phyloP scores from a whole-genome alignment of 192 early-diverging fungal species.

The Backusella australiensis region DNA sequence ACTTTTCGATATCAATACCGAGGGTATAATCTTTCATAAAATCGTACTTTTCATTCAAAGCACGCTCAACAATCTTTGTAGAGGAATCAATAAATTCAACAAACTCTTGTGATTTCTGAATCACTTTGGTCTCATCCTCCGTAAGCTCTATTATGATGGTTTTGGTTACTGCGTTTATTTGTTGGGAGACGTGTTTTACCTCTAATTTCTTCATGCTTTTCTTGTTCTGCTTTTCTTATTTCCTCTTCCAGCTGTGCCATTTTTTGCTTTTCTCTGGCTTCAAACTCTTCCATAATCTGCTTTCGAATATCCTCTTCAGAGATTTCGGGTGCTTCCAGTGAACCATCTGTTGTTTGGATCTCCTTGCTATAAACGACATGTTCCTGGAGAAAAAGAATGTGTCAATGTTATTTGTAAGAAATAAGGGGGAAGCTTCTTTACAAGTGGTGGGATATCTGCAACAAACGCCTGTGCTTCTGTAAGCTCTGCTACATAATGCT shows the following conservation, averaged over 20 bases:
- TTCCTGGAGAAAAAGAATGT: slow-evolving; percentile 46
- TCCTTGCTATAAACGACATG: slow-evolving; percentile 89
- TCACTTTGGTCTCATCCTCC: slow-evolving; percentile 80
- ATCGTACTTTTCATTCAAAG: slow-evolving; percentile 86
- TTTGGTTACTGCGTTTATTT: no score
- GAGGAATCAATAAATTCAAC: slow-evolving; percentile 84
- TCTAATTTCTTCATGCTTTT: slow-evolving; percentile 35
- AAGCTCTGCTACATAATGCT: slow-evolving; percentile 58
- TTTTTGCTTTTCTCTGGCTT: slow-evolving; percentile 50
- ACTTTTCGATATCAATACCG: slow-evolving; percentile 53
- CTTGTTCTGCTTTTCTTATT: slow-evolving; percentile 35
- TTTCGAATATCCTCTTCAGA: slow-evolving; percentile 50
- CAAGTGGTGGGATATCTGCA: slow-evolving; percentile 85
- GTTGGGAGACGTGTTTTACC: slow-evolving; percentile 21
- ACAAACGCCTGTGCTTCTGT: slow-evolving; percentile 71
- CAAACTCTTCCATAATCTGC: slow-evolving; percentile 65
- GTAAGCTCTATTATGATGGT: slow-evolving; percentile 55
- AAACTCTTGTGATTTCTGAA: slow-evolving; percentile 76
- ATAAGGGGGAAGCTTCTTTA: slow-evolving; percentile 16
- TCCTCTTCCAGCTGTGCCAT: slow-evolving; percentile 48
- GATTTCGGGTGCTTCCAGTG: slow-evolving; percentile 47
- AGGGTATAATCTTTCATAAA: slow-evolving; percentile 93
- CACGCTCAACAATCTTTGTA: slow-evolving; percentile 86
- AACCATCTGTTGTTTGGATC: slow-evolving; percentile 66
- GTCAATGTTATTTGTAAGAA: not conserved